phyloP scores from a whole-genome alignment of 148 eudicot species.

The Silene latifolia region DNA sequence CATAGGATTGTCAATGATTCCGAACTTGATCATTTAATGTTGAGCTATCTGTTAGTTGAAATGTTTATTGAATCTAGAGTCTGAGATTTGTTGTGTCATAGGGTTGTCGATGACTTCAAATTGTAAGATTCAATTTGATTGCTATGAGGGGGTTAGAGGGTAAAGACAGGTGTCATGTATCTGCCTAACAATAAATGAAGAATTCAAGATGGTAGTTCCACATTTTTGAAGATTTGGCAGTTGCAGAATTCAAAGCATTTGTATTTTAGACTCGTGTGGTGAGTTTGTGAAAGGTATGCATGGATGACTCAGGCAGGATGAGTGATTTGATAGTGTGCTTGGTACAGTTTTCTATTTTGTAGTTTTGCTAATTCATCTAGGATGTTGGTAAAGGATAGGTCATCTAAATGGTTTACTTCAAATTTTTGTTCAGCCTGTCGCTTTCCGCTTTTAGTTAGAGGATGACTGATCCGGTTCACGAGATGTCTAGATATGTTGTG shows the following conservation, averaged over 20 bases:
- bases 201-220: not conserved
- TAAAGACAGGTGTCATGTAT: not conserved
- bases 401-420: not conserved
- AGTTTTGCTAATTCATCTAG: not conserved
- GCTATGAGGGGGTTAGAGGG: not conserved
- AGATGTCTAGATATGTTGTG: not conserved
- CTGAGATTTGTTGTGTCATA: not conserved
- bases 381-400: not conserved
- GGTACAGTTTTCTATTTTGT: not conserved
- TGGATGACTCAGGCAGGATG: not conserved
- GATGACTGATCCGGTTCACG: not conserved
- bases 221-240: not conserved
- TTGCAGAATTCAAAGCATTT: not conserved
- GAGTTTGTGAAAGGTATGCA: not conserved
- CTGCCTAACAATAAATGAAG: not conserved
- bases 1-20: constrained; percentile 2
- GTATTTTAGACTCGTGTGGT: not conserved
- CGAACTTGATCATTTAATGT: not conserved
- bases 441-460: not conserved
- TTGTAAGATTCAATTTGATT: not conserved
- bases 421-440: not conserved
- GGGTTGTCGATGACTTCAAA: not conserved
- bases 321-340: not conserved
- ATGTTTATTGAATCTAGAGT: not conserved
- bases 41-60: not conserved